Conservation (phyloP, 2,329 filamentous ascomycete species). For the Pezicula carpinea region DNA sequence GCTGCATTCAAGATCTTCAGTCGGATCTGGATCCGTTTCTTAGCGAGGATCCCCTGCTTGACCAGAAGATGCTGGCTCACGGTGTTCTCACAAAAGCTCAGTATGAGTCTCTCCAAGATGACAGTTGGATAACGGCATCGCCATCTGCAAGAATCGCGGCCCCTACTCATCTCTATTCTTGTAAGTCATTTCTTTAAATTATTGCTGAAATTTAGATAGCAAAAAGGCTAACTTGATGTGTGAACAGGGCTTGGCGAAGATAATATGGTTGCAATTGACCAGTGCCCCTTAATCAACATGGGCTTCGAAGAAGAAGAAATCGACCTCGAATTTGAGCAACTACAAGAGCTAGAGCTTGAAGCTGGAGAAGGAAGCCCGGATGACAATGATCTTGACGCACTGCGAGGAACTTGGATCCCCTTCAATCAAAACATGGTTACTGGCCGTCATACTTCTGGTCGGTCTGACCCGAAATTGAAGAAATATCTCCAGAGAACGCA, state of each 20-base stretch:
- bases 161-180: constrained; percentile 6
- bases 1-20: constrained; percentile 1
- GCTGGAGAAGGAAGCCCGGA: constrained; percentile 7
- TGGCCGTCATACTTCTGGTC: constrained; percentile 12
- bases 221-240: constrained; percentile 1
- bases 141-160: constrained; percentile 3
- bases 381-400: constrained; percentile 16
- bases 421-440: constrained; percentile 19
- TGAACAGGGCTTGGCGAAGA: constrained; percentile 18
- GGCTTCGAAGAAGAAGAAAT: constrained; percentile 23
- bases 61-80: constrained; percentile 46
- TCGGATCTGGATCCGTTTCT: constrained; percentile 30
- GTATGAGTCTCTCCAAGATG: constrained; percentile 53
- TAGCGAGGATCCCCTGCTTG: constrained; percentile 43
- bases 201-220: background rate
- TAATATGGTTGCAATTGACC: constrained; percentile 16
- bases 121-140: constrained; percentile 25
- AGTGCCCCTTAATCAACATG: constrained; percentile 19
- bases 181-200: constrained; percentile 8
- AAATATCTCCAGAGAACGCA: constrained; percentile 11
- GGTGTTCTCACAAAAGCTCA: constrained; percentile 61
- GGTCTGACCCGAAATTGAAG: constrained; percentile 13
- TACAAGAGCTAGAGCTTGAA: constrained; percentile 21
- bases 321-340: constrained; percentile 23
- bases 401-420: constrained; percentile 20